These are phyloP conservation scores for Aspergillus phoenicis DNA, from an alignment of 2,329 filamentous ascomycete genomes.

Conservation along the genomic window DNA sequence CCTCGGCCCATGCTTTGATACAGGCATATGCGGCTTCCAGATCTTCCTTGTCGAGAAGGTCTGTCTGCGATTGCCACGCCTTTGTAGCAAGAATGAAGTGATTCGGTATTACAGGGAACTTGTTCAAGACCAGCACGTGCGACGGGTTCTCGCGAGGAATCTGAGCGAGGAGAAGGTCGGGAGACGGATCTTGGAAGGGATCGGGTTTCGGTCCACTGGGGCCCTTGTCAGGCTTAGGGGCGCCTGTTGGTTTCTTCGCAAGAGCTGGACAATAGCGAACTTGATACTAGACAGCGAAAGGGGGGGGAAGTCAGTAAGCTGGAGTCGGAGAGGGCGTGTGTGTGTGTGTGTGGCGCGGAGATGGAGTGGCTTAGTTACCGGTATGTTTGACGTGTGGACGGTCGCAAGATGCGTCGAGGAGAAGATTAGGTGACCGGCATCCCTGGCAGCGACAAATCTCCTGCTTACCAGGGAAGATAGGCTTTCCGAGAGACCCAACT, in stretches of 20 bases:
- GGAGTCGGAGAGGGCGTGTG: background rate
- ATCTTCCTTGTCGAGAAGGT: slow-evolving; percentile 47
- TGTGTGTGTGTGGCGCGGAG: background rate
- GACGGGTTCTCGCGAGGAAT: slow-evolving; percentile 40
- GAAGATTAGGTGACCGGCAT: slow-evolving; percentile 41
- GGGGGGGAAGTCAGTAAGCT: slow-evolving; percentile 3
- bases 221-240: slow-evolving; percentile 25
- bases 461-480: slow-evolving; percentile 40
- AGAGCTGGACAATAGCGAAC: slow-evolving; percentile 53
- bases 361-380: slow-evolving; percentile 30
- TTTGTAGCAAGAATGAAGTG: slow-evolving; percentile 55
- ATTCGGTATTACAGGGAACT: slow-evolving; percentile 52
- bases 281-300: slow-evolving; percentile 42
- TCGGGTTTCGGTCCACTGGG: slow-evolving; percentile 38
- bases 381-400: slow-evolving; percentile 36
- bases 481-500: slow-evolving; percentile 39
- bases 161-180: slow-evolving; percentile 46
- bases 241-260: slow-evolving; percentile 45
- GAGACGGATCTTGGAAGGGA: slow-evolving; percentile 48
- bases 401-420: slow-evolving; percentile 44
- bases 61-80: slow-evolving; percentile 46
- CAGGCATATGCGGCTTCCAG: slow-evolving; percentile 46
- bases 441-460: slow-evolving; percentile 41
- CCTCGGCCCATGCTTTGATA: slow-evolving; percentile 43
- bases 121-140: slow-evolving; percentile 50